Evolutionary conservation across 179 eudicot genomes (phyloP).

Genomic region (Silene vulgaris): DNA sequence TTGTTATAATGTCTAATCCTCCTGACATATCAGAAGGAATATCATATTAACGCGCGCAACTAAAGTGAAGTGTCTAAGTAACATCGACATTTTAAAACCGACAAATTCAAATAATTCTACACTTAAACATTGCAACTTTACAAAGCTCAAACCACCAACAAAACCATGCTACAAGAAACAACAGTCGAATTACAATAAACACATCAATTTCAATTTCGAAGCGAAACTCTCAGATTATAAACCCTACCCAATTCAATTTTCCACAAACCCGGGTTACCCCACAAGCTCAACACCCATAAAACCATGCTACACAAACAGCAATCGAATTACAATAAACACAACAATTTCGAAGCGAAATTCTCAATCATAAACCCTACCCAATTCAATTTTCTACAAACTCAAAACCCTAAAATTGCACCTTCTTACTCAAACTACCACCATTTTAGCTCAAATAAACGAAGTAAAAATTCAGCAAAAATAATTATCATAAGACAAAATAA

Average conservation of each 20-base stretch:
- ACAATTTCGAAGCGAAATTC: neutral
- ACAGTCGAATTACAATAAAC: neutral
- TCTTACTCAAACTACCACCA: neutral
- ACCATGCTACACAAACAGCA: neutral
- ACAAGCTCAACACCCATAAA: neutral
- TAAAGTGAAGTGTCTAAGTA: neutral
- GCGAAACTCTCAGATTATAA: slow-evolving; percentile 2
- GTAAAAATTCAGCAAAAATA: neutral
- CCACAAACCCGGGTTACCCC: neutral
- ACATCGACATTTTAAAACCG: neutral
- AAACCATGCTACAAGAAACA: neutral
- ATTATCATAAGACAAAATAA: neutral
- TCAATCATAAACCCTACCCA: slow-evolving; percentile 13
- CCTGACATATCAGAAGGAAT: neutral
- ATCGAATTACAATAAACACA: neutral
- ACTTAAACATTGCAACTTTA: neutral
- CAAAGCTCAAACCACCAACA: neutral
- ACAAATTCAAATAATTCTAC: slow-evolving; percentile 1
- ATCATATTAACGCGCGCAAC: neutral
- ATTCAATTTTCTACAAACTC: neutral
- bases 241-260: slow-evolving; percentile 1
- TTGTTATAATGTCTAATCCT: neutral
- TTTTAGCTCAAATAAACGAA: neutral
- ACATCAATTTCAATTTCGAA: neutral
- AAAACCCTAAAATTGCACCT: slow-evolving; percentile 7